A percentile compares a stretch with the other conserved stretches of the same genome.
phyloP scores from a whole-genome alignment of 345 rosid genomes.

The Pugionium dolabratum region DNA sequence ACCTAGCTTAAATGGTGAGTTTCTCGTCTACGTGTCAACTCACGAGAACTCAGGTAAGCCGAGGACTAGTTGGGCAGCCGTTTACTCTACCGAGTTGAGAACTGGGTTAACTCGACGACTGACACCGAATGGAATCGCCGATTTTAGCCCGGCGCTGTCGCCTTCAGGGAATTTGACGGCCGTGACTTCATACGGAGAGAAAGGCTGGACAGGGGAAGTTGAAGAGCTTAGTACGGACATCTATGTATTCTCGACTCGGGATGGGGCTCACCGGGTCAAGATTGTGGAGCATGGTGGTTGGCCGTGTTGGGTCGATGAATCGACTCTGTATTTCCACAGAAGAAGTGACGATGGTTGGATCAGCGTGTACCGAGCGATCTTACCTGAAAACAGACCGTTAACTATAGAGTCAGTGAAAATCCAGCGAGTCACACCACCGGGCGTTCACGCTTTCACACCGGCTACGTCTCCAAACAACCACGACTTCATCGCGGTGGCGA shows the following conservation, averaged over 20 bases:
- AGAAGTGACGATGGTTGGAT: constrained; percentile 74
- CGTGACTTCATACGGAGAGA: constrained; percentile 70
- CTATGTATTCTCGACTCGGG: constrained; percentile 69
- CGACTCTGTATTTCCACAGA: constrained; percentile 69
- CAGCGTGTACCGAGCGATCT: constrained; percentile 62
- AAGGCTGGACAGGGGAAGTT: constrained; percentile 76
- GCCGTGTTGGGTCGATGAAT: constrained; percentile 88
- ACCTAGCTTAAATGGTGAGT: constrained; percentile 58
- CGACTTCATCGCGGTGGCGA: constrained; percentile 68
- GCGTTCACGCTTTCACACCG: constrained; percentile 88
- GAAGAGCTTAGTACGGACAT: constrained; percentile 75
- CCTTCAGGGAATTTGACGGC: constrained; percentile 75
- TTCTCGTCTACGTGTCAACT: constrained; percentile 72
- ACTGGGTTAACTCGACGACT: constrained; percentile 67
- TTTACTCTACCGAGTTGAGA: constrained; percentile 61
- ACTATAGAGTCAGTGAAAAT: constrained; percentile 49
- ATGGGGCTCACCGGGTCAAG: constrained; percentile 71
- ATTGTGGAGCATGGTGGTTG: constrained; percentile 83
- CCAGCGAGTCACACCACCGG: constrained; percentile 74
- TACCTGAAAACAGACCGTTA: constrained; percentile 44
- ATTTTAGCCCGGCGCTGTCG: constrained; percentile 83
- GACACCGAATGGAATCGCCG: constrained; percentile 68
- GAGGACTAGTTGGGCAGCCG: constrained; percentile 77
- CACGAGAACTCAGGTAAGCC: constrained; percentile 70
- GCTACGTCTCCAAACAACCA: constrained; percentile 80